These are phyloP conservation scores for Xylariomycetidae sp. DNA, from an alignment of 2,329 filamentous ascomycete genomes.

Conservation along the genomic window DNA sequence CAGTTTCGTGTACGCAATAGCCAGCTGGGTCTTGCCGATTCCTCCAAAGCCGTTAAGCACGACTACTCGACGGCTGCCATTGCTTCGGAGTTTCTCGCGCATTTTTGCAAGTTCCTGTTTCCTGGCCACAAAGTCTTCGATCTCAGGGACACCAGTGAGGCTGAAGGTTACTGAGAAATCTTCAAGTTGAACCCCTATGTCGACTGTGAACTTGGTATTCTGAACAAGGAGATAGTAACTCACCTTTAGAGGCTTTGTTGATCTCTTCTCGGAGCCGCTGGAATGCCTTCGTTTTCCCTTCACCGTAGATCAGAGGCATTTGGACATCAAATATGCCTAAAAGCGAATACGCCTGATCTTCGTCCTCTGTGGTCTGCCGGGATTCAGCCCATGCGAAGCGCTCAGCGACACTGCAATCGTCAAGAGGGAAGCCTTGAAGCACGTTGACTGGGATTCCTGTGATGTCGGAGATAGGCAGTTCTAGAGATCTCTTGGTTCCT, in stretches of 20 bases:
- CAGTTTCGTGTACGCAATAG: conserved; percentile 10
- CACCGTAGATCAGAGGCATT: conserved; percentile 9
- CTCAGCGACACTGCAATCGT: conserved; percentile 6
- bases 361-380: conserved; percentile 10
- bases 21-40: conserved; percentile 16
- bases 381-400: conserved; percentile 6
- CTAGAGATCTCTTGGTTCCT: conserved; percentile 7
- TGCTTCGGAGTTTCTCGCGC: conserved; percentile 17
- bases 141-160: conserved; percentile 20
- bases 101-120: conserved; percentile 26
- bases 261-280: conserved; percentile 11
- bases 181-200: conserved; percentile 16
- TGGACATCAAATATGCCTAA: conserved; percentile 12
- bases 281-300: conserved; percentile 10
- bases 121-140: conserved; percentile 27
- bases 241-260: conserved; percentile 9
- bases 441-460: conserved; percentile 6
- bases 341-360: conserved; percentile 12
- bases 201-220: conserved; percentile 1
- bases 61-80: conserved; percentile 16
- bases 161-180: conserved; percentile 25
- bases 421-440: conserved; percentile 3
- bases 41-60: conserved; percentile 14
- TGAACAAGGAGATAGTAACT: conserved; percentile 1
- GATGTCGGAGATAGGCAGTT: conserved; percentile 4